phyloP scores from a whole-genome alignment of 352 stramenopile genomes.

The Peronospora belbahrii region DNA sequence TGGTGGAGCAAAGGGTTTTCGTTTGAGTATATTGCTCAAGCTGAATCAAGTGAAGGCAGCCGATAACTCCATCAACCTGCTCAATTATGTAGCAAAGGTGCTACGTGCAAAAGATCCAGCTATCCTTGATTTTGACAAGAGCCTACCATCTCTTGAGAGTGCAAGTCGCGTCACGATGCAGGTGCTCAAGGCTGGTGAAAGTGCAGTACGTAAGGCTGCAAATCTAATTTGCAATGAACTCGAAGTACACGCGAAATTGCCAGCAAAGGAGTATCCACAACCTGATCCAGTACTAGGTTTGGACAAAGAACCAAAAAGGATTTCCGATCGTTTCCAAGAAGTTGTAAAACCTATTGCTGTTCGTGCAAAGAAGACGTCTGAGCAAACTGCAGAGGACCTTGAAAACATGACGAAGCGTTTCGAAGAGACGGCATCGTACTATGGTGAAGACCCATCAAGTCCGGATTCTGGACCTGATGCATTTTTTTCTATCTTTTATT shows the following conservation, averaged over 20 bases:
- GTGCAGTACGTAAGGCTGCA: constrained; percentile 62
- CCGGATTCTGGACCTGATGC: constrained; percentile 58
- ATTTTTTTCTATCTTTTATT: constrained; percentile 85
- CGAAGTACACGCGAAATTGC: constrained; percentile 56
- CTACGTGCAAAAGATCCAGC: constrained; percentile 55
- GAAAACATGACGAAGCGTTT: constrained; percentile 60
- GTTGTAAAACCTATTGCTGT: constrained; percentile 70
- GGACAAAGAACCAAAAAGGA: constrained; percentile 25
- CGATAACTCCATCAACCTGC: constrained; percentile 76
- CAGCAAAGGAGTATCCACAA: constrained; percentile 28
- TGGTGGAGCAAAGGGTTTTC: constrained; percentile 85
- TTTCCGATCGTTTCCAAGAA: constrained; percentile 69
- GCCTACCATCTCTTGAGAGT: constrained; percentile 60
- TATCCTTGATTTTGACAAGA: constrained; percentile 71
- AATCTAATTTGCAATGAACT: constrained; percentile 66
- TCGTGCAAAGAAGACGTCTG: constrained; percentile 49
- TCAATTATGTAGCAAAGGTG: constrained; percentile 73
- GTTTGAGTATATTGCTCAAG: constrained; percentile 83
- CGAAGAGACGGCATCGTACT: constrained; percentile 58
- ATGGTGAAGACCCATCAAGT: constrained; percentile 67
- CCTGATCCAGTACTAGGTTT: constrained; percentile 13
- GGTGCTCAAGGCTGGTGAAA: constrained; percentile 69
- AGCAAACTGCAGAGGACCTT: constrained; percentile 46
- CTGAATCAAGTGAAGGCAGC: constrained; percentile 80
- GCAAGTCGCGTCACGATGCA: constrained; percentile 72